Base-by-base conservation (phyloP, 805 yeast species). In the Groenewaldozyma salmanticensis region DNA sequence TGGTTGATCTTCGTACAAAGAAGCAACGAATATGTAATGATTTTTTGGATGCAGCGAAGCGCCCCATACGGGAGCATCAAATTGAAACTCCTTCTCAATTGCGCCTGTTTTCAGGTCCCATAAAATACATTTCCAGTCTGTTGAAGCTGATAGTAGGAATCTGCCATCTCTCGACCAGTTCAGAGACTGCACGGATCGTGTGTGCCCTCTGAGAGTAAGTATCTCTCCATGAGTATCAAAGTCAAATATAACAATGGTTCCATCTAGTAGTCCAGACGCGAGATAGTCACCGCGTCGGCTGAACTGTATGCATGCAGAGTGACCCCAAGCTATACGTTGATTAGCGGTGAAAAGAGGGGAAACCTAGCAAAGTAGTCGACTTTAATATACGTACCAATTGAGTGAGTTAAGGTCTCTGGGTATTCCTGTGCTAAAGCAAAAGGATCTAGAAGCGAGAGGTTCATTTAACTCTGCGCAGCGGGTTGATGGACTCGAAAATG, bases 371-470 rank as follows among this genome's bases (percentile, higher is more conserved):
- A 24, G 13, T 13, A 24, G 7, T 24, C 5, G 29, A 6, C 18
- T 22, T 11, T 6, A 16, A 17, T 35, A 15, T 16, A 45, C 61
- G 35, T 44, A 58, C 61, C 42, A 9, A 86, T 62, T 0, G 88
- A 77, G 45, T 77, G 77, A 1, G 81, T 72, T n/a, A 85, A 71
- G 1, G 80, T 72, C 46, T 88, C 95, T 0, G 97, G 97, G 52
- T 74, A 88, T 55, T 88, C 97, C 54, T 85, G 86, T 17, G 94
- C 80, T 18, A 90, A 87, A 1, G 90, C 77, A 59, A 86, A 85
- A 2, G 96, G 96, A 60, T 88, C 97, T 48, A 84, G 74, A 19
- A 90, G 68, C 6, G 92, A 70, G 27, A 87, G 66, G 59, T 88
- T 88, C 92, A 84, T 84, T 4, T 13, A 7, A 24, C 11, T 24